Base-by-base conservation (phyloP, 2,329 filamentous ascomycete species). In the Calonectria pteridis region DNA sequence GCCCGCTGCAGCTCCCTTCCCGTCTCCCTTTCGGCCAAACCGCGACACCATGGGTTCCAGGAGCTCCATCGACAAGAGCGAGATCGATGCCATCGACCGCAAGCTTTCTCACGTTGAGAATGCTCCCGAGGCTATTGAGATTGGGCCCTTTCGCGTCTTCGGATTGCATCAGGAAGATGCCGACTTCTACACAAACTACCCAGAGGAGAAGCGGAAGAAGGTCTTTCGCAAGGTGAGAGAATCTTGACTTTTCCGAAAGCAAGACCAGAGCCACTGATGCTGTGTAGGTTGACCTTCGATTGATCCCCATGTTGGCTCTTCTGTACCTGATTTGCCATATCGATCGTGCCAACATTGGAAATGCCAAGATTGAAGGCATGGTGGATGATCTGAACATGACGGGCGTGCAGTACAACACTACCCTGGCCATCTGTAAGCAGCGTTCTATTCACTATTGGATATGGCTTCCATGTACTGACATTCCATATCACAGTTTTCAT, bases 341-440 rank as follows among this genome's bases (percentile, higher is more conserved):
- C 4, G 90, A 92, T 75, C 82, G 88, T 10, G 88, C 88, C 11
- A 92, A 91, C 77, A 82, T 82, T 13, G 81, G 81, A 7, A 90
- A 90, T 81, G 88, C 89, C 5, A 90, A 89, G 81, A 88, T 91
- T 46, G 82, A 81, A 70, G 81, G 82, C 49, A 77, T 84, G 73
- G 77, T 81, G 50, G 72, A 87, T 28, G 76, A 86, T 81, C 66
- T 81, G 58, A 69, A 87, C 29, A 89, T 94, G 87, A 88, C 88
- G 0, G 83, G 87, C 28, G 86, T 87, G 13, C 87, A 92, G 81
- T 94, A 93, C 82, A 93, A 93, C 81, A 85, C 89, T 5, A 73
- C 79, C 7, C 84, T 90, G 9, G 75, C 79, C 10, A 87, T 94
- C 73, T 94, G 77, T 94, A 84, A 93, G 94, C 84, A 86, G 93